phyloP scores from a whole-genome alignment of 805 yeast genomes.

The Grigorovia transvaalensis region DNA sequence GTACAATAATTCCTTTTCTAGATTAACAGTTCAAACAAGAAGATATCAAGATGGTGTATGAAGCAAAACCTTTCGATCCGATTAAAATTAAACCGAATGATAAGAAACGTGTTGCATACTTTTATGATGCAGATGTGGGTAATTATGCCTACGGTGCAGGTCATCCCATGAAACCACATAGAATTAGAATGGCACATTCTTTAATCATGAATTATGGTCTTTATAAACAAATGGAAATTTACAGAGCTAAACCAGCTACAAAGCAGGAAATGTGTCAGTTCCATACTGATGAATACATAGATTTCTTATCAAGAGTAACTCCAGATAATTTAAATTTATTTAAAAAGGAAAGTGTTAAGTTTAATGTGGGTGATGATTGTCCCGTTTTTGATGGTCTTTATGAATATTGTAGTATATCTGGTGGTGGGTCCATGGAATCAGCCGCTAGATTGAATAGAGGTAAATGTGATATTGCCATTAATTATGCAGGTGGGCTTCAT shows the following conservation, averaged over 20 bases:
- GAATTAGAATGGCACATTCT: conserved; percentile 97
- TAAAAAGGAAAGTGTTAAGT: conserved; percentile 76
- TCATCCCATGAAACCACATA: conserved; percentile 98
- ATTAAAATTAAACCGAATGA: conserved; percentile 45
- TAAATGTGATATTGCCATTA: conserved; percentile 86
- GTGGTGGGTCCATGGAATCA: conserved; percentile 93
- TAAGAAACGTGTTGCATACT: conserved; percentile 55
- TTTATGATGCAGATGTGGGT: conserved; percentile 88
- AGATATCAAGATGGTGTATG: conserved; percentile 33
- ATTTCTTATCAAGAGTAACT: conserved; percentile 78
- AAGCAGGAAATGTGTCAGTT: conserved; percentile 97
- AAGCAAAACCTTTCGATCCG: conserved; percentile 53
- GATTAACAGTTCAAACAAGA: neutral
- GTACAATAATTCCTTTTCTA: no score
- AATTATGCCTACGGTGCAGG: conserved; percentile 98
- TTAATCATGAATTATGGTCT: conserved; percentile 94
- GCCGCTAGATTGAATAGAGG: conserved; percentile 77
- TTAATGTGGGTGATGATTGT: conserved; percentile 89
- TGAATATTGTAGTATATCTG: conserved; percentile 77
- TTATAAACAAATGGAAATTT: conserved; percentile 93
- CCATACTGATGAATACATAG: conserved; percentile 95
- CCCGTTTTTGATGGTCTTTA: conserved; percentile 93
- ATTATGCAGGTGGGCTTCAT: conserved; percentile 95
- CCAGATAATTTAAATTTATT: conserved; percentile 87
- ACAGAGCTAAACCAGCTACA: conserved; percentile 95